Conservation (phyloP, 1,284 basidiomycete species). For the Trichosporon coremiiforme region DNA sequence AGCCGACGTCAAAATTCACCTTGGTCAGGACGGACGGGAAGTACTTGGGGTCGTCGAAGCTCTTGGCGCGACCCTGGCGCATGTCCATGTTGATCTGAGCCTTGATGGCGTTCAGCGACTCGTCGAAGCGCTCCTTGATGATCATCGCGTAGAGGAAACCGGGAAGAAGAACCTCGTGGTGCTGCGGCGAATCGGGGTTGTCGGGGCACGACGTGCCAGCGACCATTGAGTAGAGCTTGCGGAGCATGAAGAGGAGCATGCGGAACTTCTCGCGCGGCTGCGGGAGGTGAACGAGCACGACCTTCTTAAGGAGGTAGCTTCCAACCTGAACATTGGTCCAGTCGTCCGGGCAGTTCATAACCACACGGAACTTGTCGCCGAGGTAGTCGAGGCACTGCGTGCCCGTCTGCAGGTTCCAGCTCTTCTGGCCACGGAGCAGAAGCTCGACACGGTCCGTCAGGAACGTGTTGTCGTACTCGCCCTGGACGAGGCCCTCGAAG, state of each 20-base stretch:
- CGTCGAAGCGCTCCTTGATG: slow-evolving; percentile 95
- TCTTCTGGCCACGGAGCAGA: slow-evolving; percentile 95
- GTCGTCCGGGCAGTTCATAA: slow-evolving; percentile 89
- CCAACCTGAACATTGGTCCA: slow-evolving; percentile 85
- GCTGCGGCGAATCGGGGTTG: slow-evolving; percentile 98
- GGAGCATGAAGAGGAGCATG: slow-evolving; percentile 98
- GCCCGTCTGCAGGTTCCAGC: slow-evolving; percentile 82
- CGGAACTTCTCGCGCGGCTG: slow-evolving; percentile 93
- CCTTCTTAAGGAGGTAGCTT: slow-evolving; percentile 77
- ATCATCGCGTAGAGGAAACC: slow-evolving; percentile 95
- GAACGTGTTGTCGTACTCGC: slow-evolving; percentile 97
- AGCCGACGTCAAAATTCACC: slow-evolving; percentile 89
- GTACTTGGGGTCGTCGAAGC: slow-evolving; percentile 88
- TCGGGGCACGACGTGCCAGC: slow-evolving; percentile 89
- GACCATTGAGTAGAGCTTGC: slow-evolving; percentile 91
- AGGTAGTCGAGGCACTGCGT: slow-evolving; percentile 92
- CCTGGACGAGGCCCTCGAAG: slow-evolving; percentile 96
- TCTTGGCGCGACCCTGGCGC: slow-evolving; percentile 68
- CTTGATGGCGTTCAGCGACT: slow-evolving; percentile 76
- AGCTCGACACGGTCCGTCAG: slow-evolving; percentile 96
- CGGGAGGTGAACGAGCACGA: slow-evolving; percentile 88
- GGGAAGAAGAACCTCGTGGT: slow-evolving; percentile 95
- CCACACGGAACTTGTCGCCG: slow-evolving; percentile 96
- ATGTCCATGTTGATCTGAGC: slow-evolving; percentile 75
- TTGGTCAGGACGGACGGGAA: slow-evolving; percentile 75